Evolutionary conservation across 164 flowering plant genomes (phyloP), one percentile per base, ranked within the genome.

Genomic region (Magnolia officinalis): DNA sequence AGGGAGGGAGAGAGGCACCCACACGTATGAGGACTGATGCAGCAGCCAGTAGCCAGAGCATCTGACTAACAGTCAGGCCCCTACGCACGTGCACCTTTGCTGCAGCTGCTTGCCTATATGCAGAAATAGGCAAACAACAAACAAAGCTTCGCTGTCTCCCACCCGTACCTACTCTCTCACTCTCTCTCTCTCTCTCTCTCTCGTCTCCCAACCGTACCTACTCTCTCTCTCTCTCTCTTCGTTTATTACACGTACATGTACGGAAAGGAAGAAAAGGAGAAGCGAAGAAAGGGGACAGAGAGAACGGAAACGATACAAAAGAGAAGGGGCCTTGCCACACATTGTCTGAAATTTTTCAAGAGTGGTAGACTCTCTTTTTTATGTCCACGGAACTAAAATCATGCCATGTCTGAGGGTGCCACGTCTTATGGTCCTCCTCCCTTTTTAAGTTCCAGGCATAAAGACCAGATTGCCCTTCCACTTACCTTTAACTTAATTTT

Each of bases 91-190:
- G 77, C 52, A 70, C 63, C 71, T 74, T 63, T 19, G 80, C 73
- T 78, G 76, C 69, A 23, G 6, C 61, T 78, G 76, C 74, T 63
- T 73, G 77, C 71, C 74, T 68, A 61, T 74, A 73, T 74, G 23
- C 67, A 75, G 80, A 63, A 18, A 20, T n/a, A 64, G 8, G 67
- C 24, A 21, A 64, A 6, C 20, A 21, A 64, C 23, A 21, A 63
- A 6, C 20, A 21, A 64, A 64, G 71, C 71, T 68, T 68, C n/a
- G n/a, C 71, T 68, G 71, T 68, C 71, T 68, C 20, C 71, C 64
- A 75, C 58, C 70, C 49, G 49, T 68, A 45, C 26, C n/a, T 14
- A 6, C 18, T 19, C 50, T 24, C 49, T 73, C 55, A 23, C 16
- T 70, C 24, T 67, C 50, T 8, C 67, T 6, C 24, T 64, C 24